Evolutionary conservation across 2,329 filamentous ascomycete genomes (phyloP), one percentile per base, ranked within the genome.

Genomic region (Achaetomium macrosporum): DNA sequence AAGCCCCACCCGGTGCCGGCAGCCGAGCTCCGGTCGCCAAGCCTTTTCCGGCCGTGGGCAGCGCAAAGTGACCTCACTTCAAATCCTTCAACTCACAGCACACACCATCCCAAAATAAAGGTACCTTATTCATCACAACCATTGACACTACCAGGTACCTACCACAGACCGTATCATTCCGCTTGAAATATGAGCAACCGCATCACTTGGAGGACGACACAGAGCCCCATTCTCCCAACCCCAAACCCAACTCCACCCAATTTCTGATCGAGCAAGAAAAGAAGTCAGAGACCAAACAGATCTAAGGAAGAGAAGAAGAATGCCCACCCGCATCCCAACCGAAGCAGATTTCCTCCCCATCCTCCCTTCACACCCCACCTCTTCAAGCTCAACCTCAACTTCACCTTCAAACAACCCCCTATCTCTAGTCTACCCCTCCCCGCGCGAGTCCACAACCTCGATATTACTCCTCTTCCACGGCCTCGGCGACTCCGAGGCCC

Each of bases 401-500:
- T 15, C 12, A 11, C 45, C 48, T 11, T 31, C 48, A 25, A 48
- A 53, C 37, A 36, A 25, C 25, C 25, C 25, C 7, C 25, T 25
- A 25, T 25, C 54, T 19, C 50, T 56, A 9, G 20, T 44, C 37
- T 49, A 46, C 42, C 54, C 54, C 36, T 16, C 35, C 29, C 76
- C 78, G 19, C 71, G 78, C 36, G 81, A 86, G 56, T 78, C 79
- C 12, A 81, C 85, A 10, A 87, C 83, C 41, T 85, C 91, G 61
- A 76, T 95, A 60, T 81, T 95, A 57, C 72, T 95, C 64, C 79
- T 95, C 47, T 82, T 95, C 53, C 90, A 95, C 69, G 90, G 90
- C 58, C 79, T 95, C 12, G 90, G 90, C 57, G 90, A 95, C 71
- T 82, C 79, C 33, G 79, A 88, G 55, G 64, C 67, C 3, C 76